Conservation (phyloP, 495 filamentous ascomycete genomes). For the Hypoxylon rickii region DNA sequence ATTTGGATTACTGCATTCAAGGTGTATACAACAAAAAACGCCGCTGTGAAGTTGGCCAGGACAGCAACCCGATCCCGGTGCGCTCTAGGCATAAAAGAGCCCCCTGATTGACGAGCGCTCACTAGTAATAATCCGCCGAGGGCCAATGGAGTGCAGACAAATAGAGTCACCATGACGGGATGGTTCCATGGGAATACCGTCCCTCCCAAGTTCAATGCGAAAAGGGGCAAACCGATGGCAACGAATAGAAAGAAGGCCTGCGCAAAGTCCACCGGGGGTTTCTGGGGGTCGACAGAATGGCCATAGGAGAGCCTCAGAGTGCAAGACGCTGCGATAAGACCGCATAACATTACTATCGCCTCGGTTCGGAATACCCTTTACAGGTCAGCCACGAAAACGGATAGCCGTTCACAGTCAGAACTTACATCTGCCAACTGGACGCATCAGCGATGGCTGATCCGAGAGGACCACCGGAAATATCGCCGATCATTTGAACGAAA, state of each 20-base stretch:
- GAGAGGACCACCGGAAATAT: constrained; percentile 1
- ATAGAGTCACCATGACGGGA: not conserved
- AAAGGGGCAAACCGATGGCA: constrained; percentile 1
- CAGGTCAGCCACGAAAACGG: not conserved
- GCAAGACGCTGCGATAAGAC: not conserved
- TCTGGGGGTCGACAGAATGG: not conserved
- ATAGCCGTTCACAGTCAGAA: not conserved
- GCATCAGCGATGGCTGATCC: constrained; percentile 3
- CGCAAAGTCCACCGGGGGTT: not conserved
- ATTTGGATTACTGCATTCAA: not conserved
- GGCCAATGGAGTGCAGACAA: not conserved
- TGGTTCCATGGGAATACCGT: not conserved
- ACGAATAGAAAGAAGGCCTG: not conserved
- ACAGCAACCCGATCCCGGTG: not conserved
- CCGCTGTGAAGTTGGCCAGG: not conserved
- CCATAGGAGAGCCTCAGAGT: not conserved
- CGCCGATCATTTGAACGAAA: constrained; percentile 4
- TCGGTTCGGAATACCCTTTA: constrained; percentile 3
- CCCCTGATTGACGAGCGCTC: not conserved
- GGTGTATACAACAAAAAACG: not conserved
- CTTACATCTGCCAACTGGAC: constrained; percentile 2
- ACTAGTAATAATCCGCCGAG: not conserved
- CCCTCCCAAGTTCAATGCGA: constrained; percentile 1
- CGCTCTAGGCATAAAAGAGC: not conserved
- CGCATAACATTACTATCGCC: constrained; percentile 2